These are phyloP conservation scores for Aureobasidium sp. DNA, from an alignment of 2,329 filamentous ascomycete species.

Conservation along the genomic window DNA sequence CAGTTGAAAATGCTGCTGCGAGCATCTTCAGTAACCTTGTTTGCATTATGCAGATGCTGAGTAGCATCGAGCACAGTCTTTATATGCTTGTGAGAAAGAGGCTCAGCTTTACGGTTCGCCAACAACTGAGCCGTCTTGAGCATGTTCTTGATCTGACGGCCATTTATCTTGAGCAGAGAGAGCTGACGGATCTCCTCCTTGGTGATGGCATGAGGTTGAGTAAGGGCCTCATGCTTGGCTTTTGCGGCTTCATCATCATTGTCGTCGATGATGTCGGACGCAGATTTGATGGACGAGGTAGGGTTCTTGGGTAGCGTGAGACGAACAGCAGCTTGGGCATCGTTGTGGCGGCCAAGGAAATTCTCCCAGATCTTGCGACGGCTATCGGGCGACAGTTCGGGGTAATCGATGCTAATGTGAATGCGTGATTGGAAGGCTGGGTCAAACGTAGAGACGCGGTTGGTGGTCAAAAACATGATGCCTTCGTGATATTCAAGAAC, in stretches of 20 bases:
- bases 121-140: conserved; percentile 36
- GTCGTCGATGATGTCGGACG: neutral
- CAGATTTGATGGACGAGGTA: conserved; percentile 20
- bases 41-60: conserved; percentile 27
- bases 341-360: conserved; percentile 32
- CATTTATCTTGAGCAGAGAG: conserved; percentile 30
- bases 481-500: conserved; percentile 35
- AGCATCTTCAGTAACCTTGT: conserved; percentile 22
- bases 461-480: conserved; percentile 41
- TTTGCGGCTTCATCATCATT: neutral
- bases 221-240: conserved; percentile 17
- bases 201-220: conserved; percentile 25
- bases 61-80: conserved; percentile 30
- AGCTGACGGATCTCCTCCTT: conserved; percentile 28
- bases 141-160: conserved; percentile 38
- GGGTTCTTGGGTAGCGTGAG: conserved; percentile 20
- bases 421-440: conserved; percentile 42
- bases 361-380: conserved; percentile 40
- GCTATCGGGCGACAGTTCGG: conserved; percentile 32
- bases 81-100: conserved; percentile 26
- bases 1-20: conserved; percentile 19
- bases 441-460: conserved; percentile 40
- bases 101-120: conserved; percentile 23
- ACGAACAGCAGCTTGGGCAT: conserved; percentile 21
- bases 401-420: conserved; percentile 37